phyloP scores from a whole-genome alignment of 176 grass and related monocot species.

The Secale cereale region DNA sequence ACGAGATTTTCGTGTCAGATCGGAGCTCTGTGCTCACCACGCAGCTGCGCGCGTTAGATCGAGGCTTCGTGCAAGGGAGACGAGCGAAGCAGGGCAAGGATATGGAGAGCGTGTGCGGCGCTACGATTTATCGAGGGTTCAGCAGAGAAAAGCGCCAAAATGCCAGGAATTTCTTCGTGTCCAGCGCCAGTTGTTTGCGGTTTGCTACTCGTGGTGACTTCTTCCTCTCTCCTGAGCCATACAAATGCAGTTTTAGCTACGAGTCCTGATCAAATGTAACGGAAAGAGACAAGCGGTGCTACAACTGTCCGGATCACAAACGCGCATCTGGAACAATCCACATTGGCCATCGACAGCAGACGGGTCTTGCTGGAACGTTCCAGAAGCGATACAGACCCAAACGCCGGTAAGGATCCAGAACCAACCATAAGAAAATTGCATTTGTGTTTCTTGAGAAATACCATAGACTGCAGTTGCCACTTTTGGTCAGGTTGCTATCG shows the following conservation, averaged over 20 bases:
- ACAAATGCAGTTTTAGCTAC: no score
- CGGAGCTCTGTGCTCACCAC: no score
- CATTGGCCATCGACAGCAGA: not conserved
- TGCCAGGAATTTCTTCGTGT: not conserved
- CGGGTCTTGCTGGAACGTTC: not conserved
- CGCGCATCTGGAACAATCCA: not conserved
- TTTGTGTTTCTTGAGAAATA: not conserved
- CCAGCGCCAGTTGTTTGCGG: not conserved
- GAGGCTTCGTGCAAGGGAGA: no score
- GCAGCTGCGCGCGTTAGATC: not conserved
- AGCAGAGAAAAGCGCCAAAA: not conserved
- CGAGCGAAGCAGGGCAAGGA: no score
- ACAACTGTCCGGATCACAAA: not conserved
- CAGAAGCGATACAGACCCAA: not conserved
- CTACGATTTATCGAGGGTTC: constrained; percentile 40
- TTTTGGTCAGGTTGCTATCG: no score
- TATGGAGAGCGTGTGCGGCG: no score
- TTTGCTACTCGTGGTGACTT: not conserved
- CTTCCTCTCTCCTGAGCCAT: not conserved
- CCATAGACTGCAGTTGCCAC: no score
- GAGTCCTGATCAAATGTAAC: no score
- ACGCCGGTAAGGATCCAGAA: not conserved
- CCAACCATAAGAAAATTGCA: not conserved
- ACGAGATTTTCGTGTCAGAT: not conserved
- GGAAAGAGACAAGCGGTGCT: not conserved